These are phyloP conservation scores for Aspergillus amoenus DNA, from an alignment of 2,329 filamentous ascomycete genomes.

Conservation along the genomic window DNA sequence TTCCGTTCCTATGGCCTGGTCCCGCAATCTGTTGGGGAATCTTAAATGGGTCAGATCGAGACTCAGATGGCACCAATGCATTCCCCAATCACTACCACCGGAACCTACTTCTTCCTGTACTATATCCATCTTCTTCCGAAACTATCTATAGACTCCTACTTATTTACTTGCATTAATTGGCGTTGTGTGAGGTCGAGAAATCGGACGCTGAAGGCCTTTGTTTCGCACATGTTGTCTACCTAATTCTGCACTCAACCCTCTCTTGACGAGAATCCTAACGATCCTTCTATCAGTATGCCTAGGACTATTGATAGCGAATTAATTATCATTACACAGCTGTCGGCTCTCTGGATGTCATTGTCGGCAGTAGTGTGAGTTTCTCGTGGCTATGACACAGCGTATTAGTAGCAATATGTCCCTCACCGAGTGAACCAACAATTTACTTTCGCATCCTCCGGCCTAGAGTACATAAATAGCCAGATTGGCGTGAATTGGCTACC, in stretches of 20 bases:
- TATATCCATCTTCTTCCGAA: background rate
- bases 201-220: background rate
- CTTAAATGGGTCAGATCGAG: background rate
- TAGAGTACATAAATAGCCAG: too few relatives aligned
- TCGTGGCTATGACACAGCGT: background rate
- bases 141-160: conserved; percentile 4
- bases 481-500: too few relatives aligned
- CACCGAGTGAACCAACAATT: too few relatives aligned
- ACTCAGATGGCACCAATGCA: background rate
- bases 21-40: background rate
- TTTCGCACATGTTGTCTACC: background rate
- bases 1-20: background rate
- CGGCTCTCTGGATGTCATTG: background rate
- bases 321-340: background rate
- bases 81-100: background rate
- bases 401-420: too few relatives aligned
- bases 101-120: conserved; percentile 4
- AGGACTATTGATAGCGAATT: conserved; percentile 1
- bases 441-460: too few relatives aligned
- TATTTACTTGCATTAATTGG: background rate
- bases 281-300: background rate
- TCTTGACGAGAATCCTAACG: background rate
- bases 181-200: background rate
- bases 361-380: background rate
- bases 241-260: background rate